Base-by-base conservation (phyloP, 352 stramenopile genomes). In the Thraustochytrium sp. region DNA sequence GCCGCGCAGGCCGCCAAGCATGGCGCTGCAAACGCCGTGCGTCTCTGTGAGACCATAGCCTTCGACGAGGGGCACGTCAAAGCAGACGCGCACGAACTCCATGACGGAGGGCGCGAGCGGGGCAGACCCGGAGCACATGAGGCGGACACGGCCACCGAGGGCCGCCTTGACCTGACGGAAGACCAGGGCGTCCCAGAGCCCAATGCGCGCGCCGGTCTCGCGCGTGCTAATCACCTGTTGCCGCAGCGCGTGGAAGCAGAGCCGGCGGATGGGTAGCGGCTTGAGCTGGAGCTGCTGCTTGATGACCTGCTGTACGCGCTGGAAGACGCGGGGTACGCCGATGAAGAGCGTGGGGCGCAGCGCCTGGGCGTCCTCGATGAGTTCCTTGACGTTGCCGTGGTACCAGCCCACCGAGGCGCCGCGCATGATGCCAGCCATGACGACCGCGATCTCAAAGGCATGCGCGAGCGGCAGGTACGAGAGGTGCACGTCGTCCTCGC, bases 31-130 rank as follows among this genome's bases (percentile, higher is more conserved):
- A 23, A 88, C 91, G 0, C 92, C 94, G 38, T 90, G 86, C 36
- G 93, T 96, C 87, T 98, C 95, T 0, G 95, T 98, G 84, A 98
- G 91, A 3, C 95, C 95, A 84, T 98, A 98, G 44, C 94, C 95
- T 86, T 98, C 93, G 0, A 96, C 86, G 2, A 98, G 91, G 1
- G 91, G 89, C 18, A 92, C 90, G 75, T 90, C 92, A 37, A 98
- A 91, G 38, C 97, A 88, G 65, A 95, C 92, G 63, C 94, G 89
- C 85, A 97, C 93, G 85, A 98, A 98, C 62, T 91, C 92, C 89
- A 97, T 96, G n/a, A 97, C 93, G 29, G 94, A 91, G 37, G 90
- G 87, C n/a, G 92, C 92, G 34, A 98, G 85, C 0, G 96, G 95
- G 4, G 95, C 95, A 0, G 93, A 97, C 29, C 93, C 96, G 53